Percentiles rank a stretch among this genome's conserved stretches.
Conservation (phyloP, 23 red algal species). For the Gracilaria vermiculophylla region DNA sequence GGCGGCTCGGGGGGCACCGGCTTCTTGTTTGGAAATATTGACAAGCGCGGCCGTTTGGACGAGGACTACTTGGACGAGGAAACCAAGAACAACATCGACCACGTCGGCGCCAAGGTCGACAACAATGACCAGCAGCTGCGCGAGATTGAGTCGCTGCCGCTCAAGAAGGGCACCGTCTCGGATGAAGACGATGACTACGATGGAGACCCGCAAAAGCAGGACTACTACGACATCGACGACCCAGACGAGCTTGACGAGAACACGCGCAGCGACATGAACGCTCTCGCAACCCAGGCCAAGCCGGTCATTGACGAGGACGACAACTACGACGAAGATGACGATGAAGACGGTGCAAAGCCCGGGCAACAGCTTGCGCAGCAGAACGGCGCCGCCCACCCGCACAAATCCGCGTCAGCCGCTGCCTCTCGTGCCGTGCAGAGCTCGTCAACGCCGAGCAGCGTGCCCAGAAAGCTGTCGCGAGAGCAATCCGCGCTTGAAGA, state of each 20-base stretch:
- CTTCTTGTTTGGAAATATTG: constrained; percentile 94
- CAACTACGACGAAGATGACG: constrained; percentile 62
- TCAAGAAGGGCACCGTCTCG: constrained; percentile 17
- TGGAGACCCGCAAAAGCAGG: constrained; percentile 21
- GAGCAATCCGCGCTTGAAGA: constrained; percentile 1
- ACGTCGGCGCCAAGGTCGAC: constrained; percentile 60
- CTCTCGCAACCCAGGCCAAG: constrained; percentile 14
- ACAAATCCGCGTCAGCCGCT: not conserved
- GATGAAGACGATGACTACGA: constrained; percentile 55
- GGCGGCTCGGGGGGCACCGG: constrained; percentile 51
- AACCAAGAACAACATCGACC: constrained; percentile 75
- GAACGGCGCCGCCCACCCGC: not conserved
- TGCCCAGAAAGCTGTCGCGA: not conserved
- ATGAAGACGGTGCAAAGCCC: constrained; percentile 3
- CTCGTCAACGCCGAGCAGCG: not conserved
- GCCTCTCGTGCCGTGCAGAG: not conserved
- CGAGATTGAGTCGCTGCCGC: constrained; percentile 51
- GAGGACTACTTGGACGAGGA: constrained; percentile 90
- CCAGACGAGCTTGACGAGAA: constrained; percentile 61
- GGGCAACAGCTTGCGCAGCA: not conserved
- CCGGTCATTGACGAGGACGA: constrained; percentile 6
- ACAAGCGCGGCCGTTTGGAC: constrained; percentile 76
- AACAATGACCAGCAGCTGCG: constrained; percentile 42
- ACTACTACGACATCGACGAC: constrained; percentile 62
- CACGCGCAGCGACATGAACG: constrained; percentile 20